Evolutionary conservation across 495 filamentous ascomycete genomes (phyloP), one percentile per base, ranked within the genome.

Genomic region (Tetracladium setigerum): DNA sequence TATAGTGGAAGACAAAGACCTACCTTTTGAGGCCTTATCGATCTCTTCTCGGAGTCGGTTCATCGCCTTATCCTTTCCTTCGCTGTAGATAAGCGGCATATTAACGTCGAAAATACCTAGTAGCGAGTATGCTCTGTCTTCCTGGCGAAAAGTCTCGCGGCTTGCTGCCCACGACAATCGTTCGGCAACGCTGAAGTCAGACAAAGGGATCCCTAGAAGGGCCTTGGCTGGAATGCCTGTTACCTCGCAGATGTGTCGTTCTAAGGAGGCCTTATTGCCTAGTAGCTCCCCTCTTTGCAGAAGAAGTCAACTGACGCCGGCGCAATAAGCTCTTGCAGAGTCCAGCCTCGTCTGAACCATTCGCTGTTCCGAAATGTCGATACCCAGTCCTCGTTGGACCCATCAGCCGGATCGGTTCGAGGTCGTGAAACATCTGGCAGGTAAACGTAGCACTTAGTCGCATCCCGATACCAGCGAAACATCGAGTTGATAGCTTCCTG

Each of bases 401-500:
- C 5, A 32, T 46, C 33, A 15, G 12, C 32, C 13, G 14, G 16
- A 36, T 46, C 44, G 32, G 27, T 11, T 8, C 13, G 30, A 46
- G 5, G 30, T 46, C 33, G 16, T 19, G 43, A 39, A 43, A 46
- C 47, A 36, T 51, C 47, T 52, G 34, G 24, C 4, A 55, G 18
- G 30, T 43, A 50, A 19, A 50, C 49, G 30, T 50, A 54, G 45
- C 51, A 56, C 22, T 46, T 39, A 4, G 30, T 30, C 15, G 57
- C 46, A 14, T 57, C 19, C 15, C 47, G 34, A 34, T 58, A 58
- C 55, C 53, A 58, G 38, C 36, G 30, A 47, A 47, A 68, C 62
- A 68, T 69, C 12, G 57, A 62, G 44, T 68, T 67, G 32, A 69
- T 64, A 13, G 65, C 53, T 36, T 69, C 65, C 12, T 42, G 49